Conservation (phyloP, 2,329 filamentous ascomycete genomes). For the Ceratocystis alfenasii region DNA sequence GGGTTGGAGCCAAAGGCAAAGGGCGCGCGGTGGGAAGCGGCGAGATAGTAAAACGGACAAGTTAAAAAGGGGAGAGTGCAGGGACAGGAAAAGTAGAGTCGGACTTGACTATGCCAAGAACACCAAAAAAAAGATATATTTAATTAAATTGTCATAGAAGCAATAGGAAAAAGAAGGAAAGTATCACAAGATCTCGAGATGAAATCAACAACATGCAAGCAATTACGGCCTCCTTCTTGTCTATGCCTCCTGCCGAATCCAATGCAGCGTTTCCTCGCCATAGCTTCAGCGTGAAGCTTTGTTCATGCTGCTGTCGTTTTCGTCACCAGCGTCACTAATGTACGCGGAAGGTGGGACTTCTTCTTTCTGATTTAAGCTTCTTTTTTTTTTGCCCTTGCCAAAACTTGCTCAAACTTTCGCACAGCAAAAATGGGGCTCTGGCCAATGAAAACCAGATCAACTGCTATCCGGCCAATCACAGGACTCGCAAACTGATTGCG, state of each 20-base stretch:
- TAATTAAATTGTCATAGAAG: neutral
- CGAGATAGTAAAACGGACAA: neutral
- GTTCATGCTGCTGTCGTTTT: neutral
- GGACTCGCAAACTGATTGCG: neutral
- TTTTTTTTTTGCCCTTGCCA: slow-evolving; percentile 6
- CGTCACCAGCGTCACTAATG: too few relatives aligned
- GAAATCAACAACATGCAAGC: neutral
- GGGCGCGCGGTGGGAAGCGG: neutral
- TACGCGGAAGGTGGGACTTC: neutral
- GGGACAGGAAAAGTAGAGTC: neutral
- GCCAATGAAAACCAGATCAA: neutral
- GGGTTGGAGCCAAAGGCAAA: neutral
- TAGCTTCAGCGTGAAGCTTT: slow-evolving; percentile 4
- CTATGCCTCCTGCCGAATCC: neutral
- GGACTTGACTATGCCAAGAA: neutral
- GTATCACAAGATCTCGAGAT: neutral
- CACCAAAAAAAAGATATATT: neutral
- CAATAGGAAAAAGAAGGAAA: neutral
- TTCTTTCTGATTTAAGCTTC: slow-evolving; percentile 5
- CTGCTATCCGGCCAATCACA: neutral
- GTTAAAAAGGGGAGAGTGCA: neutral
- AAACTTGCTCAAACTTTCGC: slow-evolving; percentile 42
- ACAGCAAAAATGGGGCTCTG: slow-evolving; percentile 21
- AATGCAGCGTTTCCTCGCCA: neutral
- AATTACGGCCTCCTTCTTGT: neutral